phyloP scores from a whole-genome alignment of 352 stramenopile species.

The Pythium myriotylum region DNA sequence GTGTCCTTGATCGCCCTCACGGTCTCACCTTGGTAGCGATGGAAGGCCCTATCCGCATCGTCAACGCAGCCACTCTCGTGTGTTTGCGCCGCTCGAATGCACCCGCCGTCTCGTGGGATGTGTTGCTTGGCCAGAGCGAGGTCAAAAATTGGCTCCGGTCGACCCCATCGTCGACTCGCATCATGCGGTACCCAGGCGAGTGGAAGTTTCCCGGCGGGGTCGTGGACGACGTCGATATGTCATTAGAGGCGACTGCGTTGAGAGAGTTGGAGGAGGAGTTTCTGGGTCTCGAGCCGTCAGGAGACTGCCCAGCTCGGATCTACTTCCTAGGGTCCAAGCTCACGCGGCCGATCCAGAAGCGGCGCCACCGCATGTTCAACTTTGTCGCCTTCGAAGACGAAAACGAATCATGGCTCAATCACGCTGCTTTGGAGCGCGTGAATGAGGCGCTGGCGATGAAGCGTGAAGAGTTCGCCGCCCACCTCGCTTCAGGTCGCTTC shows the following conservation, averaged over 20 bases:
- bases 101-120: constrained; percentile 44
- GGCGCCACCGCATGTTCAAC: constrained; percentile 66
- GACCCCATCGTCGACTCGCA: constrained; percentile 34
- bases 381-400: constrained; percentile 66
- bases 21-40: background rate
- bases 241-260: constrained; percentile 40
- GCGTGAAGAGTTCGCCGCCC: constrained; percentile 36
- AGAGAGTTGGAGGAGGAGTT: constrained; percentile 64
- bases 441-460: constrained; percentile 47
- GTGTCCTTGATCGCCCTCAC: background rate
- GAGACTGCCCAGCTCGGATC: constrained; percentile 14
- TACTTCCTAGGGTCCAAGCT: constrained; percentile 50
- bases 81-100: constrained; percentile 30
- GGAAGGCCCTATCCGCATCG: constrained; percentile 30
- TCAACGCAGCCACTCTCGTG: constrained; percentile 39
- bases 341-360: constrained; percentile 45
- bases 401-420: constrained; percentile 48
- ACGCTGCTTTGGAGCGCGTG: constrained; percentile 31
- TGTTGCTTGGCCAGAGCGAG: constrained; percentile 63
- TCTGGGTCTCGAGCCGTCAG: constrained; percentile 32
- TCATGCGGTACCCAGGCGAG: constrained; percentile 70
- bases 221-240: constrained; percentile 44
- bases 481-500: constrained; percentile 39
- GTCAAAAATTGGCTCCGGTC: constrained; percentile 73
- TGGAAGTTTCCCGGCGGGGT: constrained; percentile 67